Percentiles rank a stretch among this genome's conserved stretches.
These are phyloP conservation scores for Trichoderma koningii DNA, from an alignment of 2,329 filamentous ascomycete genomes.

Conservation along the genomic window DNA sequence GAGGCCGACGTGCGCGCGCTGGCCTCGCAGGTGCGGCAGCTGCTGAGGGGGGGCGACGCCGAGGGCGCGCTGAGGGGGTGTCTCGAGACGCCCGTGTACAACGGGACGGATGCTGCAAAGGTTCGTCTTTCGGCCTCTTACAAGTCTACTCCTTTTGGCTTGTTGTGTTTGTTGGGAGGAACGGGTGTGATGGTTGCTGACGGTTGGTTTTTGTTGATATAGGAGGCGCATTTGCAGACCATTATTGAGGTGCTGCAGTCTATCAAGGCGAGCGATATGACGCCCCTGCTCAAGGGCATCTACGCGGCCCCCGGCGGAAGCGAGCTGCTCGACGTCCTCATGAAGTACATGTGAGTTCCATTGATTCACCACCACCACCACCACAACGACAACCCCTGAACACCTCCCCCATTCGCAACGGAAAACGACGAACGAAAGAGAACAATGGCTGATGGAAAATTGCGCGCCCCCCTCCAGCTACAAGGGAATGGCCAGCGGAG, in stretches of 20 bases:
- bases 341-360: conserved; percentile 86
- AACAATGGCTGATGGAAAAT: background rate
- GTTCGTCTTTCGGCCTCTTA: conserved; percentile 38
- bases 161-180: background rate
- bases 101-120: conserved; percentile 60
- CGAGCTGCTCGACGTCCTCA: conserved; percentile 86
- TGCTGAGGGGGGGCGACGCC: conserved; percentile 81
- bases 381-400: background rate
- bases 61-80: conserved; percentile 84
- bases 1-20: conserved; percentile 78
- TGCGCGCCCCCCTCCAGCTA: conserved; percentile 56
- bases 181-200: background rate
- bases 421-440: background rate
- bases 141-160: background rate
- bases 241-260: conserved; percentile 93
- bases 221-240: conserved; percentile 85
- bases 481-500: conserved; percentile 76
- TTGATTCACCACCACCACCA: conserved; percentile 29
- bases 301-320: conserved; percentile 76
- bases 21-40: conserved; percentile 79
- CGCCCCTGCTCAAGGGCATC: conserved; percentile 78
- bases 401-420: no score
- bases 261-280: conserved; percentile 96
- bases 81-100: conserved; percentile 82
- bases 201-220: conserved; percentile 21